These are phyloP conservation scores for Elsinoe batatas DNA, from an alignment of 2,329 filamentous ascomycete species.

Conservation along the genomic window DNA sequence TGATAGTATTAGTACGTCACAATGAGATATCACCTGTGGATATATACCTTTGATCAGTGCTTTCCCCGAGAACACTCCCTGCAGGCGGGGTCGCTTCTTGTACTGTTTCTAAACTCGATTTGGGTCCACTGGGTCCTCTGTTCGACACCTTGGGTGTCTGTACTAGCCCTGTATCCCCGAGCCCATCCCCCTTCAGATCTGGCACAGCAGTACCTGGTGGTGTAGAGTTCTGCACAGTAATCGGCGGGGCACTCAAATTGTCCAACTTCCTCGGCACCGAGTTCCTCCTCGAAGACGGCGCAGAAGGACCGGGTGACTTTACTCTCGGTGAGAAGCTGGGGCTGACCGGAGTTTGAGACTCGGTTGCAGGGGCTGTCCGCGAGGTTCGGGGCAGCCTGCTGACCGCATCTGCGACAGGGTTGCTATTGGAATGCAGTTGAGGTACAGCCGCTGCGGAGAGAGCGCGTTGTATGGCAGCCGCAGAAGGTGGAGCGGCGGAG, in stretches of 20 bases:
- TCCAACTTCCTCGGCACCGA: constrained; percentile 35
- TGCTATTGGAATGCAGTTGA: constrained; percentile 46
- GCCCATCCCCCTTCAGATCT: constrained; percentile 27
- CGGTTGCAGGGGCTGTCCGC: constrained; percentile 37
- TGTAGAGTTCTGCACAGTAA: constrained; percentile 37
- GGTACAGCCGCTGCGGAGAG: constrained; percentile 61
- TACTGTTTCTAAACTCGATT: constrained; percentile 54
- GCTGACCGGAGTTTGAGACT: constrained; percentile 54
- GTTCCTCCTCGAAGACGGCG: constrained; percentile 34
- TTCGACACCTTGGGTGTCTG: constrained; percentile 31
- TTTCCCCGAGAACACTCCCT: constrained; percentile 4
- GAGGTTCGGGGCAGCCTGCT: constrained; percentile 54
- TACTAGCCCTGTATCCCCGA: constrained; percentile 26
- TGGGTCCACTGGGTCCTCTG: constrained; percentile 25
- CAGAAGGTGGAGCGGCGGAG: constrained; percentile 43
- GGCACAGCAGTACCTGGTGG: constrained; percentile 29
- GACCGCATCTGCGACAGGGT: constrained; percentile 47
- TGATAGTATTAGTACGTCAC: background rate
- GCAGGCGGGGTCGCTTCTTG: constrained; percentile 15
- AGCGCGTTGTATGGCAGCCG: constrained; percentile 54
- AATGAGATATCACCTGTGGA: background rate
- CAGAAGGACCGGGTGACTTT: constrained; percentile 61
- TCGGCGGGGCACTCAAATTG: constrained; percentile 34
- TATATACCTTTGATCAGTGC: constrained; percentile 12
- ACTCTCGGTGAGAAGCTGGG: constrained; percentile 61